These are phyloP conservation scores for Apophysomyces variabilis DNA, from an alignment of 371 early-diverging fungal species.

Conservation along the genomic window DNA sequence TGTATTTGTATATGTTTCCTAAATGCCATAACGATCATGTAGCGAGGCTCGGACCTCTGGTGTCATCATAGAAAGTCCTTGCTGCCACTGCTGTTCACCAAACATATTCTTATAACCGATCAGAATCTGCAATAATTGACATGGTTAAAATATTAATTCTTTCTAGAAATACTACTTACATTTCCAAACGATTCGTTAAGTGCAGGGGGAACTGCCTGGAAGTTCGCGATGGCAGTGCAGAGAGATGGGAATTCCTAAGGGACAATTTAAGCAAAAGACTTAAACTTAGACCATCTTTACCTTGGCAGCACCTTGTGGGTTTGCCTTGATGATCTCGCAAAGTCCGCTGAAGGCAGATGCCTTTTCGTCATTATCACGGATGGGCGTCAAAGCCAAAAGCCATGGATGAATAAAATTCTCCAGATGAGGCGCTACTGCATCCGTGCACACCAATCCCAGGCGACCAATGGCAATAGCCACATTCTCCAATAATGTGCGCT, in stretches of 20 bases:
- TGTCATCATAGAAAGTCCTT: conserved; percentile 59
- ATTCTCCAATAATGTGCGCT: conserved; percentile 78
- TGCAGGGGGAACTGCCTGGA: conserved; percentile 63
- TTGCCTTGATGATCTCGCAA: conserved; percentile 77
- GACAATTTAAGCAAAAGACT: not conserved
- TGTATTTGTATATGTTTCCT: conserved; percentile 21
- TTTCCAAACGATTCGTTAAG: conserved; percentile 74
- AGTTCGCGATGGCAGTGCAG: conserved; percentile 75
- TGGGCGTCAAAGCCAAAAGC: conserved; percentile 63
- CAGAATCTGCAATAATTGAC: conserved; percentile 52
- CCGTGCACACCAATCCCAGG: conserved; percentile 76
- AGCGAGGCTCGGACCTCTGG: conserved; percentile 61
- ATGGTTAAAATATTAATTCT: too few relatives aligned
- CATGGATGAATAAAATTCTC: conserved; percentile 68
- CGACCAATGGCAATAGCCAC: conserved; percentile 89
- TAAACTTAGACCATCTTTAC: conserved; percentile 13
- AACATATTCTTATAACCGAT: conserved; percentile 75
- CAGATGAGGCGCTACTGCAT: conserved; percentile 69
- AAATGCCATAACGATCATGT: conserved; percentile 68
- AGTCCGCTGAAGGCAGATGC: conserved; percentile 86
- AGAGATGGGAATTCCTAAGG: conserved; percentile 66
- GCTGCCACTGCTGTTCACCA: conserved; percentile 70
- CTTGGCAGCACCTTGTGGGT: conserved; percentile 73
- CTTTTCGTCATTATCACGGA: conserved; percentile 88
- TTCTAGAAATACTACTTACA: conserved; percentile 30